These are phyloP conservation scores for Hypoxylon sp. DNA, from an alignment of 2,329 filamentous ascomycete genomes.

Conservation along the genomic window DNA sequence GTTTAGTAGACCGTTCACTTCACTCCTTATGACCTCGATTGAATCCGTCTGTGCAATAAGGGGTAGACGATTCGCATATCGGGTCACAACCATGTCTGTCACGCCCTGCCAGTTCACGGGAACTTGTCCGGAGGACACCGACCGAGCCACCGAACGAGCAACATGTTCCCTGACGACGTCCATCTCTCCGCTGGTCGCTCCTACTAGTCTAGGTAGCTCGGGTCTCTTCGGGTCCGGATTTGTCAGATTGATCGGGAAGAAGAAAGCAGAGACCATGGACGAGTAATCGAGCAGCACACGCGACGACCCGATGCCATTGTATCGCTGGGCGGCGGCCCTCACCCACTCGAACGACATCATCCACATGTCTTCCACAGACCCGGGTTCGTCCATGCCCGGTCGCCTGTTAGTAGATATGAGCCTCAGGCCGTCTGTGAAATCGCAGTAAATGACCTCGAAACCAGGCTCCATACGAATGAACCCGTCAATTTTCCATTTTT, in stretches of 20 bases:
- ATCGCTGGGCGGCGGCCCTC: slow-evolving; percentile 61
- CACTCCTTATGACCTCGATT: slow-evolving; percentile 53
- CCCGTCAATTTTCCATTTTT: slow-evolving; percentile 61
- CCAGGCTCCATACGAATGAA: slow-evolving; percentile 74
- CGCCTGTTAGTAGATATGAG: slow-evolving; percentile 55
- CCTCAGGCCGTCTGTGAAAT: slow-evolving; percentile 66
- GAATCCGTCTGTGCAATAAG: slow-evolving; percentile 56
- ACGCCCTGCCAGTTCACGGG: slow-evolving; percentile 76
- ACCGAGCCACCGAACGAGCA: slow-evolving; percentile 53
- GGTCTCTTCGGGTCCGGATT: slow-evolving; percentile 56
- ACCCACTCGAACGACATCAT: slow-evolving; percentile 57
- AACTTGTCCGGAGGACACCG: slow-evolving; percentile 53
- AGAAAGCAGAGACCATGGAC: slow-evolving; percentile 66
- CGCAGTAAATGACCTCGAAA: slow-evolving; percentile 66
- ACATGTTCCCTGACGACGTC: slow-evolving; percentile 61
- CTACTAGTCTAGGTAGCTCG: slow-evolving; percentile 55
- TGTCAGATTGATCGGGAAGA: slow-evolving; percentile 66
- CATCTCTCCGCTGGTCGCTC: slow-evolving; percentile 53
- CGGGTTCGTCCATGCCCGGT: slow-evolving; percentile 45
- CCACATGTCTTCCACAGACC: slow-evolving; percentile 29
- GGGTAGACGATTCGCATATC: slow-evolving; percentile 71
- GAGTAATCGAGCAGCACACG: slow-evolving; percentile 64
- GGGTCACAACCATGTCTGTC: slow-evolving; percentile 74
- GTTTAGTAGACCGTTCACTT: slow-evolving; percentile 59
- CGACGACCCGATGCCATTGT: slow-evolving; percentile 61